A percentile compares a stretch with the other conserved stretches of the same genome.
Evolutionary conservation across 2,329 filamentous ascomycete species (phyloP).

Genomic region (Aspergillus melleus): DNA sequence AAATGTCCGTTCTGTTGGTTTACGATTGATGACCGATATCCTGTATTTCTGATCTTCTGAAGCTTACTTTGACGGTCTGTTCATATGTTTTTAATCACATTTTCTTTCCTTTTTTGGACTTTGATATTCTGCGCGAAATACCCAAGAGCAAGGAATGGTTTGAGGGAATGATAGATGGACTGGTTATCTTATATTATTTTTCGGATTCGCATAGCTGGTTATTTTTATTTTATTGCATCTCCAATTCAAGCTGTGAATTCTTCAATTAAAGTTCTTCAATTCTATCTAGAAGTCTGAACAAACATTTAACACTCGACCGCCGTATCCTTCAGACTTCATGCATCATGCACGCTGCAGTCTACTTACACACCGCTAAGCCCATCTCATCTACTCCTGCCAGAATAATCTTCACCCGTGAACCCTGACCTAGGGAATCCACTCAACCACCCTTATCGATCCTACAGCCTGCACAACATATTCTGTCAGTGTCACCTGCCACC

Average conservation of each 20-base stretch:
- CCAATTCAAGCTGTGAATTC: neutral
- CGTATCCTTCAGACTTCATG: no score
- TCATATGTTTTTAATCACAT: neutral
- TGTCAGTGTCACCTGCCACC: no score
- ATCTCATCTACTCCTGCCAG: no score
- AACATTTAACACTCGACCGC: no score
- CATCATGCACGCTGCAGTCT: no score
- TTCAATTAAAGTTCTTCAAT: neutral
- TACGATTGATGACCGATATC: slow-evolving; percentile 2
- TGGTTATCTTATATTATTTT: neutral
- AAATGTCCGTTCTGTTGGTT: neutral
- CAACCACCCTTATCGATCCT: no score
- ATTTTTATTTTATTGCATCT: neutral
- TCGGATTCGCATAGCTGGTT: neutral
- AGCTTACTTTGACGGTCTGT: neutral
- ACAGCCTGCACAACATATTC: no score
- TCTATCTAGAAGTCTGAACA: no score
- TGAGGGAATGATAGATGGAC: neutral
- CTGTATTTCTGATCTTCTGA: neutral
- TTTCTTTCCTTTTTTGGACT: neutral
- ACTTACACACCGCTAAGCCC: no score
- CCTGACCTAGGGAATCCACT: no score
- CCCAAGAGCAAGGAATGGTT: neutral
- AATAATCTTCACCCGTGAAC: no score
- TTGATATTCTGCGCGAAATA: neutral